These are phyloP conservation scores for Albophoma yamanashiensis DNA, from an alignment of 2,329 filamentous ascomycete genomes.

Conservation along the genomic window DNA sequence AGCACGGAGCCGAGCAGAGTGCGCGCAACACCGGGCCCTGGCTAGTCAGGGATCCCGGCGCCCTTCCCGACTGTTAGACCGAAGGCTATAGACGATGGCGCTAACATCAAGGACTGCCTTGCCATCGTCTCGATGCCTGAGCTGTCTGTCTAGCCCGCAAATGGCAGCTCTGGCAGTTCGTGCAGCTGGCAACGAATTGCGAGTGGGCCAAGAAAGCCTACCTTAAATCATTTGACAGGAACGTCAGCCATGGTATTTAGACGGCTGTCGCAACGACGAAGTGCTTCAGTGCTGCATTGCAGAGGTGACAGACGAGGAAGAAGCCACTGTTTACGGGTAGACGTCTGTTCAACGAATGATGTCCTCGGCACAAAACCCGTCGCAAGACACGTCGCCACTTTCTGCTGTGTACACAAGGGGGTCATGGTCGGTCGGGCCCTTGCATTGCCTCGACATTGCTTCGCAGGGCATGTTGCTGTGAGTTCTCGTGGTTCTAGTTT, in stretches of 20 bases:
- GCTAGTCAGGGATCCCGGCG: slow-evolving; percentile 1
- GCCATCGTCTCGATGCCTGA: neutral
- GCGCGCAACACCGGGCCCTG: neutral
- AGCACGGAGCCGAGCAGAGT: no score
- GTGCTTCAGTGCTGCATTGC: neutral
- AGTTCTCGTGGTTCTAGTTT: no score
- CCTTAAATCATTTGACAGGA: neutral
- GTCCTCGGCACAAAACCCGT: neutral
- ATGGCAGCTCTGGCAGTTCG: no score
- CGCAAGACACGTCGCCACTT: neutral
- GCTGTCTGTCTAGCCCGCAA: neutral
- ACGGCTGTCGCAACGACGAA: neutral
- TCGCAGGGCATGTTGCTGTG: no score
- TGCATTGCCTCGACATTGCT: no score
- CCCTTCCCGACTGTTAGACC: neutral
- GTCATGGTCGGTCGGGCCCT: neutral
- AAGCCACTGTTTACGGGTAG: neutral
- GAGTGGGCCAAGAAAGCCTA: neutral
- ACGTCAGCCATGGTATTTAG: neutral
- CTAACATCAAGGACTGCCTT: neutral
- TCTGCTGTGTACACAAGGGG: neutral
- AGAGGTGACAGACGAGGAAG: neutral
- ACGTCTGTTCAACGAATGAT: neutral
- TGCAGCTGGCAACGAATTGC: no score
- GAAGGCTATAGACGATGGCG: neutral